Evolutionary conservation across 1,284 basidiomycete species (phyloP), one percentile per base, ranked within the genome.

Genomic region (Malassezia slooffiae): DNA sequence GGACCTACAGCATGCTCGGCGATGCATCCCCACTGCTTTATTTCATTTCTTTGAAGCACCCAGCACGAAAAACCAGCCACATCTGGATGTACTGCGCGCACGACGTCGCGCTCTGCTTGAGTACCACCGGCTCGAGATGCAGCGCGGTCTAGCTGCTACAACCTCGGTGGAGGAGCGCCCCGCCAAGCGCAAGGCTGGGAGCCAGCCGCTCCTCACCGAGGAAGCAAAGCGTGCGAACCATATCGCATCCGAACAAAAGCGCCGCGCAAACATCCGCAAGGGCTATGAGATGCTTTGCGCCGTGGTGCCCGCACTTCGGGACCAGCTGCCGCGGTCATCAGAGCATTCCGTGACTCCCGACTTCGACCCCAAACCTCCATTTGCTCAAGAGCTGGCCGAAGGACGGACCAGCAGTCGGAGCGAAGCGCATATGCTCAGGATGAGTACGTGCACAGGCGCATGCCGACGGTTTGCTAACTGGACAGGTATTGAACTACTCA

Each of bases 181-280:
- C 3, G 22, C 16, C 3, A 46, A 41, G 28, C 38, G 45, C 4
- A 41, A 40, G 24, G 16, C 39, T 3, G 20, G 15, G 4, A 10
- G 17, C 4, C 40, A 47, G 19, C 39, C 39, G 2, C 34, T 41
- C 0, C 31, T 48, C 9, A 29, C 33, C 11, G 35, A 38, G 3
- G 34, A 24, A 16, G 46, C 43, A 28, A 48, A 48, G 22, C 41
- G 41, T 19, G 46, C 46, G 7, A 48, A 48, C 41, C 46, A 48
- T 15, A 42, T 43, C 34, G 46, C 46, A 4, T 48, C 46, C 4
- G 46, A 48, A 26, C 46, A 48, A 21, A 42, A 43, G 21, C 46
- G 46, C 7, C 46, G 46, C 23, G 34, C 46, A 15, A 48, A 48
- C 34, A 48, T 48, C 10, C 46, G 46, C 27, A 48, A 48, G 24